Conservation (phyloP, 257 asterid genomes). For the Nicotiana obtusifolia region DNA sequence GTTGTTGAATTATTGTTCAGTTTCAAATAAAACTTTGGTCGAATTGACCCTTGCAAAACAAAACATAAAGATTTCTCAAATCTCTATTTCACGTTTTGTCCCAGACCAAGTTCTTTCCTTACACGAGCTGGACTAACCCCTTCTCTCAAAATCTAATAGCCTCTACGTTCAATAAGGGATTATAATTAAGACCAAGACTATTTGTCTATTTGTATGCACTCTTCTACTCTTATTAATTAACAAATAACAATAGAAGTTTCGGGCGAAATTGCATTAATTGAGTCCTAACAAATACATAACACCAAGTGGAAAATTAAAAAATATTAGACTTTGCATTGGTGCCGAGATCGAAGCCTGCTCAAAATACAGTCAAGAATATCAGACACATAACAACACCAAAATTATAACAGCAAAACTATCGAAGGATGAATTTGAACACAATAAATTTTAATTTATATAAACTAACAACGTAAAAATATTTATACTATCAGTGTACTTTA, state of each 20-base stretch:
- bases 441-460: no score
- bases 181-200: background rate
- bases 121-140: background rate
- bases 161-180: background rate
- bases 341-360: background rate
- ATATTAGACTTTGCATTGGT: background rate
- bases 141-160: background rate
- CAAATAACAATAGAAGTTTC: no score
- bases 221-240: no score
- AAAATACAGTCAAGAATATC: background rate
- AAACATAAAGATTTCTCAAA: background rate
- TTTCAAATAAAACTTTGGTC: background rate
- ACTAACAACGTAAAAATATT: no score
- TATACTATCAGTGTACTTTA: no score
- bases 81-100: conserved; percentile 7
- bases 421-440: no score
- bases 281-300: no score
- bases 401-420: no score
- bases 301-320: no score
- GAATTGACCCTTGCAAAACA: background rate
- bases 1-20: background rate
- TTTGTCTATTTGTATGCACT: no score
- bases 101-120: background rate
- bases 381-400: background rate
- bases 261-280: no score